A percentile compares a stretch with the other conserved stretches of the same genome.
Conservation (phyloP, 441 rosid genomes). For the Biscutella auriculata region DNA sequence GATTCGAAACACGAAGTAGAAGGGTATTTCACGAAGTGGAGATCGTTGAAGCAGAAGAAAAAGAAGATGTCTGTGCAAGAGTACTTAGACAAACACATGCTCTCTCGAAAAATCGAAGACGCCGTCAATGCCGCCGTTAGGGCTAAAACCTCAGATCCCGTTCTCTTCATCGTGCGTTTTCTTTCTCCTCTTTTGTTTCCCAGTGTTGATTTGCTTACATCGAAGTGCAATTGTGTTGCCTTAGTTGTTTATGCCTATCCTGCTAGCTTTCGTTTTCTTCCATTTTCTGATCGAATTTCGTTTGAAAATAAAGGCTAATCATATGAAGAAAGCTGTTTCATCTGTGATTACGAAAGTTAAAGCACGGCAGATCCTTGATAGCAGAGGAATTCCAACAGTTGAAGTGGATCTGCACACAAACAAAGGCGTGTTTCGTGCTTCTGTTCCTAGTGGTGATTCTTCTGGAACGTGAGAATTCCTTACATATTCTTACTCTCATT, state of each 20-base stretch:
- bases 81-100: constrained; percentile 78
- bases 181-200: neutral
- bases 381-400: constrained; percentile 88
- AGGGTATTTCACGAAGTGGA: neutral
- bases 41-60: neutral
- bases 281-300: neutral
- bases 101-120: constrained; percentile 91
- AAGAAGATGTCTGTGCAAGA: constrained; percentile 81
- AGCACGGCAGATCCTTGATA: constrained; percentile 88
- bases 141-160: constrained; percentile 85
- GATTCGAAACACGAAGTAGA: neutral
- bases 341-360: constrained; percentile 75
- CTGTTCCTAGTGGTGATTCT: constrained; percentile 69
- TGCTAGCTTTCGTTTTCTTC: neutral
- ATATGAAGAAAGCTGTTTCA: constrained; percentile 74
- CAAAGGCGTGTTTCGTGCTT: constrained; percentile 85
- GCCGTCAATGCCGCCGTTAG: constrained; percentile 98
- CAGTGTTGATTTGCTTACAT: neutral
- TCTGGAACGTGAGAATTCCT: constrained; percentile 60
- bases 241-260: neutral
- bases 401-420: constrained; percentile 88
- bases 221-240: neutral
- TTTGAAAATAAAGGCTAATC: constrained; percentile 52
- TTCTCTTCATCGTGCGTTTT: constrained; percentile 70
- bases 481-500: neutral